Conservation (phyloP, 2,329 filamentous ascomycete species). For the Hypoxylon sp. region DNA sequence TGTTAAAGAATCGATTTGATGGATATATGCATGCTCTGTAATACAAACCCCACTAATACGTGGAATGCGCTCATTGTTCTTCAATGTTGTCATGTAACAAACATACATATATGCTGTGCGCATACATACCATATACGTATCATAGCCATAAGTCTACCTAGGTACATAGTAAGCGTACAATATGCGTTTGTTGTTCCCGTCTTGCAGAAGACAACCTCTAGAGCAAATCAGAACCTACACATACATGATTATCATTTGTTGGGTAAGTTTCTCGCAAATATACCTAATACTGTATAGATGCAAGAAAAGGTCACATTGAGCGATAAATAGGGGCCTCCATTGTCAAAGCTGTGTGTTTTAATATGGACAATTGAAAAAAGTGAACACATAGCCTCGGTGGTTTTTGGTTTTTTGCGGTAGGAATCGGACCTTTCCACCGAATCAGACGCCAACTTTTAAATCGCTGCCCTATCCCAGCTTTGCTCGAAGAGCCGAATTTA, state of each 20-base stretch:
- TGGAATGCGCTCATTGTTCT: constrained; percentile 32
- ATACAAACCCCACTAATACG: constrained; percentile 12
- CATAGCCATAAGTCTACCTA: too few relatives aligned
- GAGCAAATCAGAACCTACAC: constrained; percentile 1
- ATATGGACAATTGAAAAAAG: constrained; percentile 16
- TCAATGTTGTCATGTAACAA: constrained; percentile 14
- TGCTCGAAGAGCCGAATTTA: constrained; percentile 48
- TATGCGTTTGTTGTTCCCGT: constrained; percentile 1
- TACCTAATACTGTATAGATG: constrained; percentile 31
- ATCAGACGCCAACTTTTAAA: constrained; percentile 41
- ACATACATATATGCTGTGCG: neutral
- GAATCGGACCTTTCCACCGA: constrained; percentile 49
- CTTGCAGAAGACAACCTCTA: neutral
- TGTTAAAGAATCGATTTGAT: constrained; percentile 27
- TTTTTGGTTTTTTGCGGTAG: constrained; percentile 43
- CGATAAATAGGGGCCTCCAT: constrained; percentile 34
- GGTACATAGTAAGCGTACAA: neutral
- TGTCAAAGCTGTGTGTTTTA: constrained; percentile 20
- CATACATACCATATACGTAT: neutral
- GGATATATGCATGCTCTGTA: constrained; percentile 22
- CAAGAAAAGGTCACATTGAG: constrained; percentile 30
- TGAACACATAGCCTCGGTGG: constrained; percentile 41
- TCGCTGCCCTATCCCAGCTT: constrained; percentile 34
- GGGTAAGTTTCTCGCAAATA: constrained; percentile 20
- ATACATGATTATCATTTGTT: constrained; percentile 1